Percentiles rank a stretch among this genome's conserved stretches.
These are phyloP conservation scores for Pleurotus tuber-regium DNA, from an alignment of 768 basidiomycete genomes.

Conservation along the genomic window DNA sequence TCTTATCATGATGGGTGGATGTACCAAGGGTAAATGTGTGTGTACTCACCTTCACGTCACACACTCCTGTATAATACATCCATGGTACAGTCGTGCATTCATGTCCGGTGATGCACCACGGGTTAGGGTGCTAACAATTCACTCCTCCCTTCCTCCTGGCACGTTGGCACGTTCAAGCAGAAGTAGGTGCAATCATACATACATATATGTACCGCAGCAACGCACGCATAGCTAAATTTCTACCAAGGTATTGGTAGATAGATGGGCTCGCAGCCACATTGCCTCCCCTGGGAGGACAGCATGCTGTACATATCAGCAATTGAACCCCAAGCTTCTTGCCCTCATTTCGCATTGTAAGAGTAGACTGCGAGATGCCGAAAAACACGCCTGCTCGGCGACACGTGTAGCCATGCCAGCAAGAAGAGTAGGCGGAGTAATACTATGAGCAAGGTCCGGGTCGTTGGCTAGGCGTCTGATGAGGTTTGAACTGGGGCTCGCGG, in stretches of 20 bases:
- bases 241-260: not conserved
- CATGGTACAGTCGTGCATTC: not conserved
- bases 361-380: not conserved
- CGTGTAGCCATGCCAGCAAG: not conserved
- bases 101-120: not conserved
- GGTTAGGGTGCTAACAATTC: constrained; percentile 1
- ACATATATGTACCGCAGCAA: too few relatives aligned
- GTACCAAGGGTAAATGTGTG: not conserved
- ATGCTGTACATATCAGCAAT: not conserved
- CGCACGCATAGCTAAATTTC: not conserved
- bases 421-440: not conserved
- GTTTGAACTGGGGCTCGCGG: not conserved
- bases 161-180: not conserved
- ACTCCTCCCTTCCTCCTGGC: not conserved
- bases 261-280: not conserved
- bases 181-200: not conserved
- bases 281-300: not conserved
- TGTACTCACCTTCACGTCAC: not conserved
- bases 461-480: not conserved
- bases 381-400: not conserved
- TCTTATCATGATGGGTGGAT: not conserved
- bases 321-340: not conserved
- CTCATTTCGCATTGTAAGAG: not conserved
- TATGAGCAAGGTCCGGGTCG: not conserved
- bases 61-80: too few relatives aligned